These are phyloP conservation scores for Corymbia calophylla DNA, from an alignment of 441 rosid genomes.

Conservation along the genomic window DNA sequence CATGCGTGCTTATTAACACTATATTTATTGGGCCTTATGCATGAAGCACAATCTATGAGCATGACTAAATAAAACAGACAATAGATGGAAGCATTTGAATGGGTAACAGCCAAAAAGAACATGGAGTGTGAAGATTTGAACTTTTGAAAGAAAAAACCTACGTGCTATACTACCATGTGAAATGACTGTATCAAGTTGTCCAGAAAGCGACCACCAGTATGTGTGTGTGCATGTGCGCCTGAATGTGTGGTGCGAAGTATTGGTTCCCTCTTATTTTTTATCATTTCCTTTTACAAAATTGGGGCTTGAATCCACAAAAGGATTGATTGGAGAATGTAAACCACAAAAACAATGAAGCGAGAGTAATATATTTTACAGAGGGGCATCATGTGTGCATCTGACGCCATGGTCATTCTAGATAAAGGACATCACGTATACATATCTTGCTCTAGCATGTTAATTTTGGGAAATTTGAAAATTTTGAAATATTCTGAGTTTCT, in stretches of 20 bases:
- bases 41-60: background rate
- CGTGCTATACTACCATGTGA: background rate
- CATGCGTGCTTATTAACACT: background rate
- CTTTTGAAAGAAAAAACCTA: background rate
- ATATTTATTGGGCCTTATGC: background rate
- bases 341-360: background rate
- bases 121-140: background rate
- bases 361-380: background rate
- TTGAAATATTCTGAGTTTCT: background rate
- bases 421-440: background rate
- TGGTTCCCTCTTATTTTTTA: background rate
- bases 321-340: background rate
- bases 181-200: background rate
- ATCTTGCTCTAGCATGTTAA: background rate
- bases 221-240: background rate
- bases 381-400: background rate
- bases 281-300: background rate
- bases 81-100: background rate
- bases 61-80: background rate
- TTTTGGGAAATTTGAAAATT: background rate
- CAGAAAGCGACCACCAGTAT: background rate
- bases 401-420: background rate
- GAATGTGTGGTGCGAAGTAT: background rate
- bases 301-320: background rate
- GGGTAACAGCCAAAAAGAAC: background rate